These are phyloP conservation scores for Hypoxylon sp. DNA, from an alignment of 2,329 filamentous ascomycete genomes.

Conservation along the genomic window DNA sequence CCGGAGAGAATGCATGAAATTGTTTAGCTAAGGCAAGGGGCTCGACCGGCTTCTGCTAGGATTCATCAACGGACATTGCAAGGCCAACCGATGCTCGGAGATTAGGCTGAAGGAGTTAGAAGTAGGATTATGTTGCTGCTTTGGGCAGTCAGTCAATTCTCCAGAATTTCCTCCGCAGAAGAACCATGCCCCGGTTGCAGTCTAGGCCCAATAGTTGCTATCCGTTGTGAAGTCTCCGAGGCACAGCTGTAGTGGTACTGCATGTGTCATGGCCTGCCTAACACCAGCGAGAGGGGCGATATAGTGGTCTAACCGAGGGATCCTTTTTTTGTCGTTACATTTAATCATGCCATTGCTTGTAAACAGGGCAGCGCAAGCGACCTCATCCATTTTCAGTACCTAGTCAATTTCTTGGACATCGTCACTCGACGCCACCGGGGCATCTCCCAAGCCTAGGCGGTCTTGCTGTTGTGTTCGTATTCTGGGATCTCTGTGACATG, in stretches of 20 bases:
- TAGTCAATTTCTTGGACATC: conserved; percentile 3
- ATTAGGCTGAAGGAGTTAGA: conserved; percentile 31
- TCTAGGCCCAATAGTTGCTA: conserved; percentile 21
- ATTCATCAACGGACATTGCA: conserved; percentile 15
- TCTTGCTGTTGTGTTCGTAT: background rate
- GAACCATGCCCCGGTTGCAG: conserved; percentile 29
- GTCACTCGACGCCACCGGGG: conserved; percentile 9
- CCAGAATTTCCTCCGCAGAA: conserved; percentile 23
- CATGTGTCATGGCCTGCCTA: conserved; percentile 24
- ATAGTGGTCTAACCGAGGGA: conserved; percentile 1
- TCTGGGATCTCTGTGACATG: background rate
- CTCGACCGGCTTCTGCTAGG: conserved; percentile 14
- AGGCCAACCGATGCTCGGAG: conserved; percentile 42
- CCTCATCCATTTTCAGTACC: background rate
- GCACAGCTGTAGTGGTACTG: conserved; percentile 19
- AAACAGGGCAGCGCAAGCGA: conserved; percentile 16
- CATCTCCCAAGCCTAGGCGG: background rate
- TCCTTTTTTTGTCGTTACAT: conserved; percentile 8
- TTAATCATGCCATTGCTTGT: conserved; percentile 7
- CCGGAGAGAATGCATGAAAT: conserved; percentile 20
- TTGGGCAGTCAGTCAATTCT: conserved; percentile 22
- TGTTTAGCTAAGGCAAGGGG: conserved; percentile 39
- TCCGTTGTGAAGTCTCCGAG: conserved; percentile 24
- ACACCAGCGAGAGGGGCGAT: conserved; percentile 2
- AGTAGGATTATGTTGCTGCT: conserved; percentile 15